phyloP scores from a whole-genome alignment of 78 protist genomes.

The Guillardia theta region DNA sequence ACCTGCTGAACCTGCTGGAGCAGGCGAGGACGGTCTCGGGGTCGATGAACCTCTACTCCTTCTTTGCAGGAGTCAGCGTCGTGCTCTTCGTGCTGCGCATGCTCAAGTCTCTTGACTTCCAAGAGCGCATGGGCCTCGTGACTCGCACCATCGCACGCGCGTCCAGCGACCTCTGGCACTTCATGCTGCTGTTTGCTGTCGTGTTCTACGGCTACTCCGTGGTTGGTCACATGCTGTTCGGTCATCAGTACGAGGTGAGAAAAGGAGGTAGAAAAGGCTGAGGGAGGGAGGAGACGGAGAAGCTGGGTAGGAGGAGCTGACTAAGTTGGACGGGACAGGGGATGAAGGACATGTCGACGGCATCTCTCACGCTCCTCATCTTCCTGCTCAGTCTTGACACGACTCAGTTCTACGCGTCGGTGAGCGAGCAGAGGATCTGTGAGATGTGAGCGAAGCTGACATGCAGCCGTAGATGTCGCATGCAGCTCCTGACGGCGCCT shows the following conservation, averaged over 20 bases:
- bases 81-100: neutral
- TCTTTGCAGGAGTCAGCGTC: neutral
- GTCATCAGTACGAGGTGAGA: neutral
- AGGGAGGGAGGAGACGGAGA: neutral
- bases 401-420: conserved; percentile 1
- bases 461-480: neutral
- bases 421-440: neutral
- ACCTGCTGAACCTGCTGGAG: neutral
- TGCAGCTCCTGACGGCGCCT: neutral
- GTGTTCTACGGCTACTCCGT: neutral
- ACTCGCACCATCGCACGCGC: neutral
- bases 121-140: neutral
- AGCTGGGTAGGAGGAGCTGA: neutral
- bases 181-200: neutral
- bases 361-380: neutral
- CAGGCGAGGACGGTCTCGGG: neutral
- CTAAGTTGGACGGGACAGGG: neutral
- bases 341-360: neutral
- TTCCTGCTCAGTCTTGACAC: neutral
- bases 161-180: neutral
- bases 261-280: too few relatives aligned
- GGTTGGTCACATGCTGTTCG: neutral
- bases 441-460: neutral
- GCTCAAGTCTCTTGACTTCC: conserved; percentile 16
- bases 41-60: neutral